These are phyloP conservation scores for Stagonosporopsis tanaceti DNA, from an alignment of 2,329 filamentous ascomycete genomes.

Conservation along the genomic window DNA sequence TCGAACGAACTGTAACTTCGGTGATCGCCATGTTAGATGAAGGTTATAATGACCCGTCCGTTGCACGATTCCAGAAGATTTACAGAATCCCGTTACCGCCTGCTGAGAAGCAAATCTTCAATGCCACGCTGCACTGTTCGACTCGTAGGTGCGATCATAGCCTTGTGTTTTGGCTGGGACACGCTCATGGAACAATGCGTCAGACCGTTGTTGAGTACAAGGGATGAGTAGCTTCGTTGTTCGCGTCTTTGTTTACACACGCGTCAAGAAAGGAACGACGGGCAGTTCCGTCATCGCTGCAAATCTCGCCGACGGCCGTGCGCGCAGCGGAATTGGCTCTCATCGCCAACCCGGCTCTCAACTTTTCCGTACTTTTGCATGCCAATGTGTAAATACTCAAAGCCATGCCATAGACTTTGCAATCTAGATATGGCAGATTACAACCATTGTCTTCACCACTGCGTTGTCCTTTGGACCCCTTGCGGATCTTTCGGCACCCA, in stretches of 20 bases:
- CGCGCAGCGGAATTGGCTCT: neutral
- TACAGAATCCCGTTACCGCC: neutral
- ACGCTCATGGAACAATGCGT: neutral
- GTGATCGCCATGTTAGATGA: conserved; percentile 12
- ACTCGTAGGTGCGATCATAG: neutral
- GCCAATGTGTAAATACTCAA: no score
- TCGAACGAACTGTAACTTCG: conserved; percentile 34
- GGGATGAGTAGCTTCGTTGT: neutral
- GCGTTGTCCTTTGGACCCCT: neutral
- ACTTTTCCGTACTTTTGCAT: no score
- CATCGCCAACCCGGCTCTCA: no score
- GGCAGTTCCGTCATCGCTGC: conserved; percentile 1
- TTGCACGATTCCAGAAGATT: neutral
- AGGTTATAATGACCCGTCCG: neutral
- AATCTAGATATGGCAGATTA: no score
- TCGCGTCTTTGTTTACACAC: conserved; percentile 1
- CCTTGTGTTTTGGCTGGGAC: neutral
- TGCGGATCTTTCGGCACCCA: conserved; percentile 29
- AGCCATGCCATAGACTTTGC: no score
- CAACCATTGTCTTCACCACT: neutral
- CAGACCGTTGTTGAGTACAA: neutral
- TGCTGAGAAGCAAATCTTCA: neutral
- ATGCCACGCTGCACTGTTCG: neutral
- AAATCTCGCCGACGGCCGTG: neutral
- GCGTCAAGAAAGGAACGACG: neutral